Conservation (phyloP, 768 basidiomycete genomes). For the Boletus vinaceobasis region DNA sequence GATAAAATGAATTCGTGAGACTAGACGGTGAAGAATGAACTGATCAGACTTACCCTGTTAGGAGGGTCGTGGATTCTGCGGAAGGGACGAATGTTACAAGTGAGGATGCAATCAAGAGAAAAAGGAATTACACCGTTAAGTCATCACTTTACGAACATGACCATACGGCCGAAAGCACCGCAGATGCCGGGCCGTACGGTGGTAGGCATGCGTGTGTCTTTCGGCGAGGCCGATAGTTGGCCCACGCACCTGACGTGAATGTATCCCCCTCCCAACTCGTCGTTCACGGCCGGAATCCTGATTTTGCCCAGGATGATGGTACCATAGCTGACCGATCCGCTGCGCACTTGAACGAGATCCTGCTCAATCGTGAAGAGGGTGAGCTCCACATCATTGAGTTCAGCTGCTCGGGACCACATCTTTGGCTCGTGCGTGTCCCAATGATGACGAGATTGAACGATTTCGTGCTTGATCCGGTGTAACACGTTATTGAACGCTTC, state of each 20-base stretch:
- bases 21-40: background rate
- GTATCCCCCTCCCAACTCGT: conserved; percentile 59
- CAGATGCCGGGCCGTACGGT: conserved; percentile 6
- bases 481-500: conserved; percentile 61
- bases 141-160: conserved; percentile 5
- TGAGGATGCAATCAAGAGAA: background rate
- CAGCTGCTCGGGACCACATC: conserved; percentile 64
- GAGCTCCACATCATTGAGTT: conserved; percentile 51
- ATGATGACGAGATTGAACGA: conserved; percentile 59
- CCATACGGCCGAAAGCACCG: conserved; percentile 3
- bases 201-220: conserved; percentile 1
- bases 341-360: conserved; percentile 47
- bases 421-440: conserved; percentile 61
- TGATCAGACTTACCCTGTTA: conserved; percentile 48
- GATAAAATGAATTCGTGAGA: conserved; percentile 9
- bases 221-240: background rate
- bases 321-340: conserved; percentile 61
- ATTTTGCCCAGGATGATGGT: conserved; percentile 75
- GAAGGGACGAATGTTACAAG: conserved; percentile 1
- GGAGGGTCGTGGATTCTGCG: conserved; percentile 73
- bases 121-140: conserved; percentile 9
- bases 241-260: conserved; percentile 63
- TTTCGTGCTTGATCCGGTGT: conserved; percentile 58
- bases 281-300: conserved; percentile 62
- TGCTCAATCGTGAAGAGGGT: conserved; percentile 46